Conservation (phyloP, 495 filamentous ascomycete species). For the Penicillium chermesinum region DNA sequence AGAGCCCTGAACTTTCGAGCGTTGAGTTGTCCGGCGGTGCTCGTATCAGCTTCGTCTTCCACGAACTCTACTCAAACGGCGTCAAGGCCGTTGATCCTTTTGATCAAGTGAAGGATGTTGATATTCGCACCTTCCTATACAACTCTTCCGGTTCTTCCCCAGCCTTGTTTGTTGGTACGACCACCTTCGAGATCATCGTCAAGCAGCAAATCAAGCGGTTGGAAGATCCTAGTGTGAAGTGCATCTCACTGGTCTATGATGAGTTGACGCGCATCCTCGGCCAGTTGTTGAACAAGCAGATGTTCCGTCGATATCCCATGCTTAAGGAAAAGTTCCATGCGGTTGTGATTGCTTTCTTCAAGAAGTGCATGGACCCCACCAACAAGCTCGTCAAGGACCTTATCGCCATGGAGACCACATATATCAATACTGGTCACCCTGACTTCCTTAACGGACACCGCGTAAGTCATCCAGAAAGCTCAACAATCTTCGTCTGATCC, state of each 20-base stretch:
- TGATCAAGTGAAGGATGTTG: constrained; percentile 93
- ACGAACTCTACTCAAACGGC: constrained; percentile 96
- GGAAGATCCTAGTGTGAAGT: constrained; percentile 95
- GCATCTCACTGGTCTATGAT: constrained; percentile 94
- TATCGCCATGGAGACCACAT: constrained; percentile 91
- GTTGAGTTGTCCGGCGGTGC: constrained; percentile 93
- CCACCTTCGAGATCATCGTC: constrained; percentile 95
- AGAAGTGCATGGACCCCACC: constrained; percentile 94
- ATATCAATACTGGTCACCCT: constrained; percentile 97
- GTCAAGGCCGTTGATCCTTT: constrained; percentile 98
- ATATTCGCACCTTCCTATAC: constrained; percentile 94
- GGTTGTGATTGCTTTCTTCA: constrained; percentile 95
- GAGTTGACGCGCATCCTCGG: constrained; percentile 94
- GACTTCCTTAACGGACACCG: constrained; percentile 96
- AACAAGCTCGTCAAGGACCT: constrained; percentile 95
- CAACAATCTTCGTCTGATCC: background rate
- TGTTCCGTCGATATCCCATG: constrained; percentile 86
- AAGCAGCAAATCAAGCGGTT: constrained; percentile 97
- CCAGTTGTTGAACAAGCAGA: constrained; percentile 79
- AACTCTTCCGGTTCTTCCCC: constrained; percentile 98
- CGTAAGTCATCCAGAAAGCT: constrained; percentile 37
- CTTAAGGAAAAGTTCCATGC: constrained; percentile 96
- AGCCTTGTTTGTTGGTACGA: constrained; percentile 94
- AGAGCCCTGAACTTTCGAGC: constrained; percentile 91
- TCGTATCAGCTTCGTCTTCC: constrained; percentile 98